These are phyloP conservation scores for Paraconiothyrium sp. DNA, from an alignment of 2,329 filamentous ascomycete genomes.

Conservation along the genomic window DNA sequence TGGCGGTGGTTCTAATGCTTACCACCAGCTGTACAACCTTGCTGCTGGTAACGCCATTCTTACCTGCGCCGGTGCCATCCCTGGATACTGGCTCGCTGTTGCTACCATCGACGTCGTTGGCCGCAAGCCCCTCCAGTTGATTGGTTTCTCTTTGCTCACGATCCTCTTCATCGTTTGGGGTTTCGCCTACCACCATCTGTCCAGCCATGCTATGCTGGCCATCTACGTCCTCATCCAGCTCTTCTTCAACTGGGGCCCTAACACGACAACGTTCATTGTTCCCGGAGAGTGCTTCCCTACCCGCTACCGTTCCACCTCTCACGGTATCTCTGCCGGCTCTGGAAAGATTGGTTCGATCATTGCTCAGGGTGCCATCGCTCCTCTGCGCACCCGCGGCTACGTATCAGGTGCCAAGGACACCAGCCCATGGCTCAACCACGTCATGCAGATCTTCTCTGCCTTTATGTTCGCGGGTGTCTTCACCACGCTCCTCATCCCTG, in stretches of 20 bases:
- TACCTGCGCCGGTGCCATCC: conserved; percentile 79
- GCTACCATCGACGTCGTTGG: conserved; percentile 74
- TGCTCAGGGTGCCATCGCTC: conserved; percentile 58
- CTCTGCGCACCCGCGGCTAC: conserved; percentile 63
- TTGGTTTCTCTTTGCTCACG: conserved; percentile 45
- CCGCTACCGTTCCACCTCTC: conserved; percentile 59
- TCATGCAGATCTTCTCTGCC: conserved; percentile 80
- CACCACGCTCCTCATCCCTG: conserved; percentile 75
- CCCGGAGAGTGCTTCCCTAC: conserved; percentile 62
- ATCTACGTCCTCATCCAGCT: conserved; percentile 60
- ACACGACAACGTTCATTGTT: conserved; percentile 62
- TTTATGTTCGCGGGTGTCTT: conserved; percentile 81
- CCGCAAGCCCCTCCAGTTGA: conserved; percentile 52
- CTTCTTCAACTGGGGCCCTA: conserved; percentile 63
- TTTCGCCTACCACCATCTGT: conserved; percentile 49
- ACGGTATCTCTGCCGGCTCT: conserved; percentile 60
- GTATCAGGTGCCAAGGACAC: conserved; percentile 43
- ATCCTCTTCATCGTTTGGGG: conserved; percentile 48
- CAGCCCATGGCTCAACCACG: conserved; percentile 73
- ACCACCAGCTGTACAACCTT: conserved; percentile 76
- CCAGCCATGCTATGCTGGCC: conserved; percentile 52
- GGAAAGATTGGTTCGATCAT: conserved; percentile 62
- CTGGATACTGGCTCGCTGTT: conserved; percentile 74
- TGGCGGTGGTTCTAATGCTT: conserved; percentile 69
- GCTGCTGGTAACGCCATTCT: conserved; percentile 82